phyloP scores from a whole-genome alignment of 73 alveolate species.

The Paramecium pentaurelia region DNA sequence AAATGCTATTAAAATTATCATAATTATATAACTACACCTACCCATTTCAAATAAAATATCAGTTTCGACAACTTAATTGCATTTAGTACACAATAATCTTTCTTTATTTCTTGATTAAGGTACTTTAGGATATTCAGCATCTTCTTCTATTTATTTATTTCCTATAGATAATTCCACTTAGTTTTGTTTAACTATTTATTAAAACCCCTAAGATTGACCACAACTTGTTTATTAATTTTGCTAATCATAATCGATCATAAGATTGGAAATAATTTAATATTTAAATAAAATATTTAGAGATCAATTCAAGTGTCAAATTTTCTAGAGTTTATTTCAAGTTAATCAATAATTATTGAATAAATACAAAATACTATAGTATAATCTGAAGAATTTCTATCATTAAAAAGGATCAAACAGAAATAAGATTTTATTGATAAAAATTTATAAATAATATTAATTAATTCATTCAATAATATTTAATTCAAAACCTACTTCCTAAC shows the following conservation, averaged over 20 bases:
- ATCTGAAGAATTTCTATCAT: too few relatives aligned
- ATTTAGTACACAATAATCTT: neutral
- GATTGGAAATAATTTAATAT: neutral
- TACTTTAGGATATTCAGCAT: constrained; percentile 28
- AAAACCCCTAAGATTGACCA: neutral
- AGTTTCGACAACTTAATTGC: neutral
- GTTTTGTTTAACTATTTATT: neutral
- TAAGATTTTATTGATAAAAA: too few relatives aligned
- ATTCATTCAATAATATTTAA: too few relatives aligned
- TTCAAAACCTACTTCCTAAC: too few relatives aligned
- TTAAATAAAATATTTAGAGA: neutral
- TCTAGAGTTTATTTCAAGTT: too few relatives aligned
- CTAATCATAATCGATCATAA: neutral
- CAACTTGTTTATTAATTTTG: neutral
- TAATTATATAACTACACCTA: neutral
- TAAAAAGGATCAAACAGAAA: too few relatives aligned
- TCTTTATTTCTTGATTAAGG: neutral
- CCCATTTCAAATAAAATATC: neutral
- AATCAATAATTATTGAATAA: too few relatives aligned
- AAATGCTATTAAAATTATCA: neutral
- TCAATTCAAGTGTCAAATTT: neutral
- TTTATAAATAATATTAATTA: too few relatives aligned
- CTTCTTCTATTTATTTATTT: neutral
- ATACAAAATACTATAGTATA: too few relatives aligned
- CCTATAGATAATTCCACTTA: neutral